Evolutionary conservation across 2,329 filamentous ascomycete species (phyloP), one percentile per base, ranked within the genome.

Genomic region (Fusarium devonianum): DNA sequence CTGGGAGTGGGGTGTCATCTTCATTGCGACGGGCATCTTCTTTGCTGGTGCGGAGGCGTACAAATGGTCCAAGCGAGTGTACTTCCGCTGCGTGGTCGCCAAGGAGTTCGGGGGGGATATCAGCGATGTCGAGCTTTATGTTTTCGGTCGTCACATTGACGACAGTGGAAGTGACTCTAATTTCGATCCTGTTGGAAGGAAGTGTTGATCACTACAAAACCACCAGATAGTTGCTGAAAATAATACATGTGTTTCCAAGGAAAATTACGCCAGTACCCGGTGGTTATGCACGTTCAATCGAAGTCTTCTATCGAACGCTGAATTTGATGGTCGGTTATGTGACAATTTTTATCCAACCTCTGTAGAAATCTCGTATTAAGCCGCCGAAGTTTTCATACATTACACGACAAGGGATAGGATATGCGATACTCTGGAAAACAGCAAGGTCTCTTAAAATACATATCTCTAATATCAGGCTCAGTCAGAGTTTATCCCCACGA

Each of bases 1-100:
- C 6, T 87, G 84, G 85, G 86, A 89, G 67, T 90, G 86, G 87
- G 83, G 75, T 0, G 78, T 90, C 33, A 83, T 89, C 1, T 82
- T 90, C 50, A 71, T 86, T 25, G 79, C 79, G 16, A 75, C 81
- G 0, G 65, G 79, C 0, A 62, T 89, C 4, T 90, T 89, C 73
- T 82, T 90, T 64, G 62, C 74, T 0, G 85, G 85, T 1, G 77
- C 84, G 0, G 87, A 90, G 69, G 49, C 70, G 1, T 90, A 84
- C 81, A 90, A 90, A 69, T 88, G 78, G 77, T 73, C 63, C 7
- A 90, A 90, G 74, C 74, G 87, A 1, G 64, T 78, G 12, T 83
- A 74, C 56, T 77, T 81, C 59, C 69, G 79, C 11, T 62, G 63
- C 2, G 56, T 60, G n/a, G 40, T 59, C 2, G 44, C 52, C 7